Percentiles rank a stretch among this genome's conserved stretches.
phyloP scores from a whole-genome alignment of 306 rosid genomes.

The Begonia masoniana region DNA sequence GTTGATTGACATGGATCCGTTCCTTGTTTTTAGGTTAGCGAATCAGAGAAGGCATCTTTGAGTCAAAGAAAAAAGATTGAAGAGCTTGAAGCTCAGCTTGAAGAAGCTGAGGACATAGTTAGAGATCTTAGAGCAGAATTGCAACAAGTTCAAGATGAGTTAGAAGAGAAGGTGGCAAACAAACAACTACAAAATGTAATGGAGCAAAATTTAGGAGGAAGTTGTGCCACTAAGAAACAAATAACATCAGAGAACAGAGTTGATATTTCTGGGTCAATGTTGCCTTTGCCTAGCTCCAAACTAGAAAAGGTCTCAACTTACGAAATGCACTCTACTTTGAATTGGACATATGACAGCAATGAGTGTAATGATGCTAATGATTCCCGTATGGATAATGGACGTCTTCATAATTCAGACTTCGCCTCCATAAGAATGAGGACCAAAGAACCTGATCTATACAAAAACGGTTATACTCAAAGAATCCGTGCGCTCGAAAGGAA shows the following conservation, averaged over 20 bases:
- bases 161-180: conserved; percentile 40
- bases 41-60: conserved; percentile 34
- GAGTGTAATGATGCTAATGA: neutral
- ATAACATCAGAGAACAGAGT: neutral
- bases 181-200: conserved; percentile 16
- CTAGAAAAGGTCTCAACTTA: neutral
- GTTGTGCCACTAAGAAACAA: neutral
- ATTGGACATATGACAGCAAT: neutral
- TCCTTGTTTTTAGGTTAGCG: conserved; percentile 34
- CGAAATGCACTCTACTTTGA: neutral
- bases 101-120: conserved; percentile 65
- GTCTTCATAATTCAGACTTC: conserved; percentile 34
- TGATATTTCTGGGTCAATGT: neutral
- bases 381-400: conserved; percentile 17
- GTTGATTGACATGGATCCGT: neutral
- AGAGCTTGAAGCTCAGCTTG: conserved; percentile 63
- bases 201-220: conserved; percentile 14
- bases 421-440: conserved; percentile 63
- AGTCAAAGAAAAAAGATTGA: conserved; percentile 35
- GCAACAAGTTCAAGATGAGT: conserved; percentile 22
- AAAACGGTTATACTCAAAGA: conserved; percentile 77
- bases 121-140: conserved; percentile 58
- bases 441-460: conserved; percentile 53
- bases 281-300: neutral
- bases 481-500: conserved; percentile 65